A percentile compares a stretch with the other conserved stretches of the same genome.
Evolutionary conservation across 2,329 filamentous ascomycete genomes (phyloP).

Genomic region (Penicillium palitans): DNA sequence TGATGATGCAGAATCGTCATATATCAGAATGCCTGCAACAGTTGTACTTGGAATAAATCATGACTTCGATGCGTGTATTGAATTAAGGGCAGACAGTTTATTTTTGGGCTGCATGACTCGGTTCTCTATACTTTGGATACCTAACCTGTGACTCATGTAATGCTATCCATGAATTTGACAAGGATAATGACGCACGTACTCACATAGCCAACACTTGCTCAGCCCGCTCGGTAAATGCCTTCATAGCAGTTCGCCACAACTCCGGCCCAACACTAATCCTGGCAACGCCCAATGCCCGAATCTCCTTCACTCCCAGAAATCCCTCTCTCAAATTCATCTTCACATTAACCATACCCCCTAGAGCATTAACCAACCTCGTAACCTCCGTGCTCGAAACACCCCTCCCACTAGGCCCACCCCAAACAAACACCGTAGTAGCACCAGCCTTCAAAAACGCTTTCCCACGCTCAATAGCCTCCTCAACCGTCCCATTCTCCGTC

Average conservation of each 20-base stretch:
- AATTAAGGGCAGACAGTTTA: background rate
- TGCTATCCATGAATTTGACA: too few species aligned
- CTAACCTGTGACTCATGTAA: background rate
- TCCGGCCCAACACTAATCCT: conserved; percentile 58
- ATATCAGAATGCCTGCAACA: background rate
- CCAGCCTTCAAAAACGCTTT: conserved; percentile 60
- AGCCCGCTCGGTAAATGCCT: conserved; percentile 30
- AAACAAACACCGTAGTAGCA: conserved; percentile 62
- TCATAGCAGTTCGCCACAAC: conserved; percentile 47
- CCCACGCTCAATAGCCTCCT: conserved; percentile 56
- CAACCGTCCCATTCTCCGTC: conserved; percentile 43
- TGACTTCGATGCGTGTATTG: background rate
- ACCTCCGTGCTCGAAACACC: conserved; percentile 51
- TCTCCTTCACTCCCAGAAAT: conserved; percentile 45
- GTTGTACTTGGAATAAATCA: background rate
- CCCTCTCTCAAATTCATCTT: conserved; percentile 43
- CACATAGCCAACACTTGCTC: conserved; percentile 22
- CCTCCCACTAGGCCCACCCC: conserved; percentile 52
- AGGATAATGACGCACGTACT: background rate
- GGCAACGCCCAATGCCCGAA: conserved; percentile 54
- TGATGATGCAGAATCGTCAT: background rate
- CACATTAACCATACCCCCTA: conserved; percentile 54
- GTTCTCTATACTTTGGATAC: background rate
- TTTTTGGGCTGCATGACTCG: background rate
- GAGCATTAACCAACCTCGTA: conserved; percentile 47